These are phyloP conservation scores for Astragalus membranaceus DNA, from an alignment of 306 rosid genomes.

Conservation along the genomic window DNA sequence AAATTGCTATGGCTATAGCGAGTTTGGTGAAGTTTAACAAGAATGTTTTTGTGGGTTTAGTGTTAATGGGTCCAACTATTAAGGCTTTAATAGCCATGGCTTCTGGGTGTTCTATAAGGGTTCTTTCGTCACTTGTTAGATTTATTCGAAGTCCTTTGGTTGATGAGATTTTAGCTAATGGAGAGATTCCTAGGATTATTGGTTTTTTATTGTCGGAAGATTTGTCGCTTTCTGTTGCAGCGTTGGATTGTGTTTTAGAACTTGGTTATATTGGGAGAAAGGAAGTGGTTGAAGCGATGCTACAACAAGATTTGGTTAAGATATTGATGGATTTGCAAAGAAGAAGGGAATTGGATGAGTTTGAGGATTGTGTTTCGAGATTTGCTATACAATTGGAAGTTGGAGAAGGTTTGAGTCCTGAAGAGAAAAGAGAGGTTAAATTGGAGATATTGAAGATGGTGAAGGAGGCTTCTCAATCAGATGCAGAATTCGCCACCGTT, in stretches of 20 bases:
- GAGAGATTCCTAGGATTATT: conserved; percentile 34
- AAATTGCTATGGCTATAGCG: conserved; percentile 34
- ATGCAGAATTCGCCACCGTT: conserved; percentile 47
- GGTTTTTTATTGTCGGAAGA: conserved; percentile 23
- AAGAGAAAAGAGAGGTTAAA: conserved; percentile 49
- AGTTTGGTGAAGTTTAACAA: conserved; percentile 52
- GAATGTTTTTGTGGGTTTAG: conserved; percentile 68
- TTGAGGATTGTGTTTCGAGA: conserved; percentile 43
- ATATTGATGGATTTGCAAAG: conserved; percentile 55
- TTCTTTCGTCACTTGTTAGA: conserved; percentile 34
- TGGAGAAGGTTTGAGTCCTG: conserved; percentile 48
- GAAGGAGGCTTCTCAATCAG: conserved; percentile 43
- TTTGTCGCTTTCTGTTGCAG: conserved; percentile 18
- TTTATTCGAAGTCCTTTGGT: conserved; percentile 46
- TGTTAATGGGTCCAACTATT: conserved; percentile 59
- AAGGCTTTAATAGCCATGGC: conserved; percentile 29
- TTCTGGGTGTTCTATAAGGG: conserved; percentile 32
- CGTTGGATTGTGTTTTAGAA: conserved; percentile 48
- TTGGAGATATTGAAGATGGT: conserved; percentile 41
- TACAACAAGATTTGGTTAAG: conserved; percentile 32
- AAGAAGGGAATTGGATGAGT: neutral
- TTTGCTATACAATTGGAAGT: conserved; percentile 50
- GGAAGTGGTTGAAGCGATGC: conserved; percentile 54
- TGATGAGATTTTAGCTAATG: conserved; percentile 37
- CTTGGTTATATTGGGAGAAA: conserved; percentile 42